These are phyloP conservation scores for Boletus patriciae DNA, from an alignment of 768 basidiomycete species.

Conservation along the genomic window DNA sequence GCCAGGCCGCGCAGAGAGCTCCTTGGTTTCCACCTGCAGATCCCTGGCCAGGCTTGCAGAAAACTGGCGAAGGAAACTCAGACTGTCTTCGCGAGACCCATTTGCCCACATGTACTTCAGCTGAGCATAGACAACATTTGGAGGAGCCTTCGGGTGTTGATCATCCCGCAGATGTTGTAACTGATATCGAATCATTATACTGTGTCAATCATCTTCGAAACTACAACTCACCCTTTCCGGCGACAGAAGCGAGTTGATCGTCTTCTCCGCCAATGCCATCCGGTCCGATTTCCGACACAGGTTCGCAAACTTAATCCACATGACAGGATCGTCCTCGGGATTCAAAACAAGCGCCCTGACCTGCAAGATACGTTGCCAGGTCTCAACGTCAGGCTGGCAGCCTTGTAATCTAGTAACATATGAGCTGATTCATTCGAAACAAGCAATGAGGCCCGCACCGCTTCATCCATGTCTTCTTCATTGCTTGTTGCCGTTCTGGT, in stretches of 20 bases:
- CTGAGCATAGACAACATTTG: constrained; percentile 94
- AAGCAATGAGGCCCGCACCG: constrained; percentile 48
- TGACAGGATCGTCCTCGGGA: constrained; percentile 91
- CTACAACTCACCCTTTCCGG: constrained; percentile 57
- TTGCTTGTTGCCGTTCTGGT: constrained; percentile 85
- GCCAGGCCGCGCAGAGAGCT: constrained; percentile 48
- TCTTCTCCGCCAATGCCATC: constrained; percentile 95
- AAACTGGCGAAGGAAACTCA: constrained; percentile 83
- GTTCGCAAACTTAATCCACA: constrained; percentile 99
- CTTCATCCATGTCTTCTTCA: constrained; percentile 97
- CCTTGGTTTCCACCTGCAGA: constrained; percentile 59
- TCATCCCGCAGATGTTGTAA: constrained; percentile 51
- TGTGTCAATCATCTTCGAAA: not conserved
- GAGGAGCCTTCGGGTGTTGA: constrained; percentile 73
- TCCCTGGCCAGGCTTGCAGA: constrained; percentile 74
- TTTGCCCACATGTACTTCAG: constrained; percentile 95
- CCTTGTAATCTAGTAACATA: constrained; percentile 69
- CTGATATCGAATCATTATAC: constrained; percentile 21
- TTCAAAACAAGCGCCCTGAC: constrained; percentile 91
- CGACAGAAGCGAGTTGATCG: constrained; percentile 86
- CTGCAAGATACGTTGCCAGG: constrained; percentile 97
- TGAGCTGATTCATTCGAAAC: not conserved
- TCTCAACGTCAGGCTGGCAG: constrained; percentile 97
- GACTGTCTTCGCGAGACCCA: constrained; percentile 71
- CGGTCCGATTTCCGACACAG: constrained; percentile 94